phyloP scores from a whole-genome alignment of 2,329 filamentous ascomycete genomes.

The Fusarium coicis region DNA sequence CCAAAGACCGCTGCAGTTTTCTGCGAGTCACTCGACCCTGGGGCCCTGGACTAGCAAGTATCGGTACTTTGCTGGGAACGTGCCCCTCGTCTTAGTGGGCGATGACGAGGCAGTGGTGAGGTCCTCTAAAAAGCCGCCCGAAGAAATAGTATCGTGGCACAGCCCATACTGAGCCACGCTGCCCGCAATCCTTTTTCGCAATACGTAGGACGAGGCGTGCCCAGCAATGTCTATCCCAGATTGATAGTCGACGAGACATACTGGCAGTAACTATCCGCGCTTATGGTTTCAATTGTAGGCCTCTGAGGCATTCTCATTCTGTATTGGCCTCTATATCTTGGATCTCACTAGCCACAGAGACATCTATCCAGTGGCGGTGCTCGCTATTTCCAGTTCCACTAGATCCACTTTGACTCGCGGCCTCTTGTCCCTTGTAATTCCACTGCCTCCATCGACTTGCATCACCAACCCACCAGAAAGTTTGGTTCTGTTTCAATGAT shows the following conservation, averaged over 20 bases:
- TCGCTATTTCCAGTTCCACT: conserved; percentile 29
- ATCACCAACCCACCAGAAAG: conserved; percentile 24
- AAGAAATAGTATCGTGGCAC: conserved; percentile 40
- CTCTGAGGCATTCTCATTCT: conserved; percentile 1
- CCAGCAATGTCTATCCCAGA: conserved; percentile 11
- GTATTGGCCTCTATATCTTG: neutral
- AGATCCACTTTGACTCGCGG: conserved; percentile 38
- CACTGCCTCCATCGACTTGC: conserved; percentile 28
- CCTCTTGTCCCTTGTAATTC: conserved; percentile 40
- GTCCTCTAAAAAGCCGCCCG: conserved; percentile 23
- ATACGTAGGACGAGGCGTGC: conserved; percentile 9
- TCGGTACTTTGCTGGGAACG: conserved; percentile 44
- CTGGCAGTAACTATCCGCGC: conserved; percentile 14
- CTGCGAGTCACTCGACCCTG: conserved; percentile 40
- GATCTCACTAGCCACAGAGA: conserved; percentile 28
- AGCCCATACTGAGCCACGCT: conserved; percentile 41
- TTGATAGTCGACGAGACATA: neutral
- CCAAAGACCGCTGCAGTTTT: conserved; percentile 18
- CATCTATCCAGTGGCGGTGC: conserved; percentile 24
- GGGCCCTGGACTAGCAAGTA: conserved; percentile 34
- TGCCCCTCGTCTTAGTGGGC: conserved; percentile 43
- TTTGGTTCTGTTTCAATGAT: conserved; percentile 30
- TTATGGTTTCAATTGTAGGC: conserved; percentile 21
- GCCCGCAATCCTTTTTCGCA: conserved; percentile 20
- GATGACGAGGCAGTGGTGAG: conserved; percentile 55